Base-by-base conservation (phyloP, 2,329 filamentous ascomycete genomes). In the Helotiales sp. region DNA sequence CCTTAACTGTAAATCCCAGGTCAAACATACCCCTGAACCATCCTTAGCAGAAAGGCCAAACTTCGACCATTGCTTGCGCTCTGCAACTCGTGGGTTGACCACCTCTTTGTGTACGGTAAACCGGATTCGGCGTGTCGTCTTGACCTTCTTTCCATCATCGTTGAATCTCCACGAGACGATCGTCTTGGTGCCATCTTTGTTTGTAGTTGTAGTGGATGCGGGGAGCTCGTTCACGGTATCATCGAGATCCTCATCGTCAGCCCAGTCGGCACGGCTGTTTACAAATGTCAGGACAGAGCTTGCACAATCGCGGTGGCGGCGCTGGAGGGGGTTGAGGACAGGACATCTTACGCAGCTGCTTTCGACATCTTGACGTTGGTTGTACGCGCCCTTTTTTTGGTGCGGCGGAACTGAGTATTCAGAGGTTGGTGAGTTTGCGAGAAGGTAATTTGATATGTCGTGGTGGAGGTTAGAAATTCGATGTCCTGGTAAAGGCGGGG, bases 181-280 rank as follows among this genome's bases (percentile, higher is more conserved):
- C 55, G 96, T 99, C 84, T 97, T 97, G 76, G 93, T 97, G 79
- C 96, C 96, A 81, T 99, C 96, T 84, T 97, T 97, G 89, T 99
- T 98, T 80, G 91, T 91, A 80, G 93, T 95, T 75, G 95, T 92
- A 83, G 96, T 91, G 74, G 92, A 89, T 74, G 92, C 87, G 69
- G 96, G 96, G 75, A 99, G 91, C 66, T 88, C 86, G 72, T 81
- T 74, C 63, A 77, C 74, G 87, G 91, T 88, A 82, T 96, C 91
- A 82, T 93, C 91, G 79, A 97, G 93, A 75, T 90, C 88, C 76
- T 89, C 87, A 79, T 96, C 93, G 84, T 98, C 96, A 80, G 96
- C 95, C 95, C 95, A 98, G 86, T 97, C 94, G 11, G 70, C 64
- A 66, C 76, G 71, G 61, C 75, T 77, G 52, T 30, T 37, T 5